Conservation (phyloP, 805 yeast species). For the Suhomyces sp. region DNA sequence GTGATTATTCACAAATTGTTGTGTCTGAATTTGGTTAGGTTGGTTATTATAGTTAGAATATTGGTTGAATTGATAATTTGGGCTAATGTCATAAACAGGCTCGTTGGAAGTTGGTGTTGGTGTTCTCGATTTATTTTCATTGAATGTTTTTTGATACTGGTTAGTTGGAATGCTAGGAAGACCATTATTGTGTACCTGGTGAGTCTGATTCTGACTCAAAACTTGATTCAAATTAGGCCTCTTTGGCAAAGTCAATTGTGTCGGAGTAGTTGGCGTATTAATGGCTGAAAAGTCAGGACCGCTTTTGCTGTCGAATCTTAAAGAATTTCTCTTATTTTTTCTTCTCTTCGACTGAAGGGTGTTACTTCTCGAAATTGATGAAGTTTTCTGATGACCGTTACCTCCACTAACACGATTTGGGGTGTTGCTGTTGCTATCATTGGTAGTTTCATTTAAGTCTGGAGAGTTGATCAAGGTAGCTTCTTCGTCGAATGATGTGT, state of each 20-base stretch:
- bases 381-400: conserved; percentile 7
- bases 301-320: conserved; percentile 26
- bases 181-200: background rate
- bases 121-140: conserved; percentile 18
- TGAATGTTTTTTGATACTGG: conserved; percentile 7
- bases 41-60: conserved; percentile 4
- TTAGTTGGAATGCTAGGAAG: background rate
- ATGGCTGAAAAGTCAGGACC: conserved; percentile 18
- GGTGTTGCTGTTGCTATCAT: conserved; percentile 5
- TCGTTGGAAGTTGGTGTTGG: conserved; percentile 23
- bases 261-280: conserved; percentile 18
- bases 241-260: conserved; percentile 20
- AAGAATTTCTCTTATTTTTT: conserved; percentile 35
- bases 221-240: conserved; percentile 14
- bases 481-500: conserved; percentile 35
- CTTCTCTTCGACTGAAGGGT: conserved; percentile 24
- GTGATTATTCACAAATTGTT: conserved; percentile 9
- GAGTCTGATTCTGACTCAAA: background rate
- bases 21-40: conserved; percentile 2
- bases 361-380: conserved; percentile 16
- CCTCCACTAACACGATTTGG: conserved; percentile 5
- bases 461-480: conserved; percentile 24
- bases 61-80: conserved; percentile 9
- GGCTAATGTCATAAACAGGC: conserved; percentile 10
- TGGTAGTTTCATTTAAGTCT: conserved; percentile 6